A percentile compares a stretch with the other conserved stretches of the same genome.
Conservation (phyloP, 305 asterid species). For the Rubia peregrina region DNA sequence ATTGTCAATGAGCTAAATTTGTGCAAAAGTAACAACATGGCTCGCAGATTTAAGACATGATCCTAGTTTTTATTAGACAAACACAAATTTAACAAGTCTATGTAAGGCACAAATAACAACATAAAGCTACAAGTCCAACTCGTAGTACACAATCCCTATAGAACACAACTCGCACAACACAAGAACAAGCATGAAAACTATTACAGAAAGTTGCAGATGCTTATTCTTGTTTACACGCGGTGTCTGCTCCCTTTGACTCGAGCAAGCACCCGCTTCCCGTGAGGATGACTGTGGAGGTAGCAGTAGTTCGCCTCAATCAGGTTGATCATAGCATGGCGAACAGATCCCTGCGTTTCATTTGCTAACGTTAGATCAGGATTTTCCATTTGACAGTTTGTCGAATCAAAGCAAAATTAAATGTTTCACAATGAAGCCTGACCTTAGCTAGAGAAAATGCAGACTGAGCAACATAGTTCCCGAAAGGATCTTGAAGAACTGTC, state of each 20-base stretch:
- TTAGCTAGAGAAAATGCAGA: conserved; percentile 28
- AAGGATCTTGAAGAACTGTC: conserved; percentile 51
- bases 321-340: conserved; percentile 18
- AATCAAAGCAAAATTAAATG: too few species aligned
- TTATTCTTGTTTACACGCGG: conserved; percentile 6
- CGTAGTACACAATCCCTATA: background rate
- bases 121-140: background rate
- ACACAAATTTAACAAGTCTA: background rate
- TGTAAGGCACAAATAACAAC: background rate
- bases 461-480: conserved; percentile 69
- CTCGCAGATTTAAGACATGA: too few species aligned
- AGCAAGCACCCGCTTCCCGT: conserved; percentile 57
- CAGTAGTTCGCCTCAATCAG: conserved; percentile 24
- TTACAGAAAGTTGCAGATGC: background rate
- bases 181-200: background rate
- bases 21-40: too few species aligned
- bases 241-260: conserved; percentile 22
- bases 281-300: conserved; percentile 57
- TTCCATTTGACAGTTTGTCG: too few species aligned
- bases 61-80: background rate
- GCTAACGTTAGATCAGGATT: background rate
- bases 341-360: conserved; percentile 33
- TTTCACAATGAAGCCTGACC: background rate
- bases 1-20: too few species aligned
- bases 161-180: background rate